Percentiles rank a stretch among this genome's conserved stretches.
Evolutionary conservation across 352 stramenopile species (phyloP).

Genomic region (Globisporangium abappressorium): DNA sequence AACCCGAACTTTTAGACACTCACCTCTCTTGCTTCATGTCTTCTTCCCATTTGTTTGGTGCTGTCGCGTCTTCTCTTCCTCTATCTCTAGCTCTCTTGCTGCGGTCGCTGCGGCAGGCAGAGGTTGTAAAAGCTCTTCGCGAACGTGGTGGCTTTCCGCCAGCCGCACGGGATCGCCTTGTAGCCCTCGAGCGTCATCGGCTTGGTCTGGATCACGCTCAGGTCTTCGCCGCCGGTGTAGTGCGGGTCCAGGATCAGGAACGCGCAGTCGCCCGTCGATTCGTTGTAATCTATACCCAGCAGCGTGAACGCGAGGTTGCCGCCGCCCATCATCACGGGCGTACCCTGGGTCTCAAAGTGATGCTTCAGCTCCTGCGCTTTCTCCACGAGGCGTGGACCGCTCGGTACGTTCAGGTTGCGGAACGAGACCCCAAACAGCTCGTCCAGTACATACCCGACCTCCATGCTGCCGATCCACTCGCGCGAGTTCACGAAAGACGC

Average conservation of each 20-base stretch:
- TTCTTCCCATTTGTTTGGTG: neutral
- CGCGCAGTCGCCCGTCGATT: conserved; percentile 46
- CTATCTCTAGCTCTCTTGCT: neutral
- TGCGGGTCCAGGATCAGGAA: conserved; percentile 86
- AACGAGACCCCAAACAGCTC: conserved; percentile 74
- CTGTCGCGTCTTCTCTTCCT: neutral
- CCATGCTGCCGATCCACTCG: conserved; percentile 84
- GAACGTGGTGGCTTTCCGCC: conserved; percentile 59
- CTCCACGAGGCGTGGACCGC: conserved; percentile 51
- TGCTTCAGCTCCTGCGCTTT: conserved; percentile 61
- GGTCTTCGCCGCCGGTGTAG: conserved; percentile 69
- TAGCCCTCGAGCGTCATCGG: conserved; percentile 64
- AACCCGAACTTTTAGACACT: neutral
- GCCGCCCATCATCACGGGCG: conserved; percentile 86
- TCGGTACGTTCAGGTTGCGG: conserved; percentile 61
- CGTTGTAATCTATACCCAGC: conserved; percentile 74
- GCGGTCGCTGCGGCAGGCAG: conserved; percentile 53
- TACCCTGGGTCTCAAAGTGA: conserved; percentile 78
- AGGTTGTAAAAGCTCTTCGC: conserved; percentile 77
- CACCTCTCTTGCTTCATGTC: neutral
- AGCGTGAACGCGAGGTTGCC: conserved; percentile 81
- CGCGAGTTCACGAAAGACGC: conserved; percentile 55
- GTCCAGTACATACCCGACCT: conserved; percentile 82
- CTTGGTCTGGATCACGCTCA: conserved; percentile 75
- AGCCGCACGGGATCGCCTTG: conserved; percentile 69